Evolutionary conservation across 306 rosid genomes (phyloP).

Genomic region (Fagus sylvatica): DNA sequence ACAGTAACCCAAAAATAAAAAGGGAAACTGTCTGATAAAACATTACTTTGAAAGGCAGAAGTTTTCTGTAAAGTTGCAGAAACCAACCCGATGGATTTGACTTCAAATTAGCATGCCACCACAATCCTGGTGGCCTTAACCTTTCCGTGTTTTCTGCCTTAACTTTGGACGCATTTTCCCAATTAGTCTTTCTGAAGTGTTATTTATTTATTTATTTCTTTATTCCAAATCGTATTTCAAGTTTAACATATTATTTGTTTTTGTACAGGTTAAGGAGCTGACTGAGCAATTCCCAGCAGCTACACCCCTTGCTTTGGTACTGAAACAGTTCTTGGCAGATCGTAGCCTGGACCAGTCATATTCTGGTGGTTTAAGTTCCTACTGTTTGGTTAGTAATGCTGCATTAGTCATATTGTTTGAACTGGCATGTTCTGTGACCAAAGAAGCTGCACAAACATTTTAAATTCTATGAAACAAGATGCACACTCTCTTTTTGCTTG

Average conservation of each 20-base stretch:
- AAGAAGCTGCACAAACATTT: not conserved
- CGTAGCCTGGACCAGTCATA: slow-evolving; percentile 95
- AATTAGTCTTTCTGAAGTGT: not conserved
- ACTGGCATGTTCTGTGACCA: not conserved
- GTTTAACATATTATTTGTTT: slow-evolving; percentile 3
- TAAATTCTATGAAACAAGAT: not conserved
- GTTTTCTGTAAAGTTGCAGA: slow-evolving; percentile 2
- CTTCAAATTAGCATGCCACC: not conserved
- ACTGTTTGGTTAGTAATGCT: slow-evolving; percentile 79
- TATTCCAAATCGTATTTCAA: not conserved
- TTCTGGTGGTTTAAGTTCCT: slow-evolving; percentile 98
- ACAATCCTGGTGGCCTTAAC: not conserved
- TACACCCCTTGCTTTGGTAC: slow-evolving; percentile 84
- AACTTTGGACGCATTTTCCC: not conserved
- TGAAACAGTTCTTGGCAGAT: slow-evolving; percentile 92
- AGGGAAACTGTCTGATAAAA: not conserved
- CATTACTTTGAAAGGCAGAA: not conserved
- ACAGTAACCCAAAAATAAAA: not conserved
- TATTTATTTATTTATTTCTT: not conserved
- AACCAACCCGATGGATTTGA: not conserved
- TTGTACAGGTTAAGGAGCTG: slow-evolving; percentile 73
- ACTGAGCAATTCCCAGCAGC: slow-evolving; percentile 95
- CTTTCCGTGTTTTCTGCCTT: not conserved
- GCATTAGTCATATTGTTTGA: not conserved
- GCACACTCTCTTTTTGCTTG: not conserved